Conservation (phyloP, 768 basidiomycete species). For the Kondoa malvinella region DNA sequence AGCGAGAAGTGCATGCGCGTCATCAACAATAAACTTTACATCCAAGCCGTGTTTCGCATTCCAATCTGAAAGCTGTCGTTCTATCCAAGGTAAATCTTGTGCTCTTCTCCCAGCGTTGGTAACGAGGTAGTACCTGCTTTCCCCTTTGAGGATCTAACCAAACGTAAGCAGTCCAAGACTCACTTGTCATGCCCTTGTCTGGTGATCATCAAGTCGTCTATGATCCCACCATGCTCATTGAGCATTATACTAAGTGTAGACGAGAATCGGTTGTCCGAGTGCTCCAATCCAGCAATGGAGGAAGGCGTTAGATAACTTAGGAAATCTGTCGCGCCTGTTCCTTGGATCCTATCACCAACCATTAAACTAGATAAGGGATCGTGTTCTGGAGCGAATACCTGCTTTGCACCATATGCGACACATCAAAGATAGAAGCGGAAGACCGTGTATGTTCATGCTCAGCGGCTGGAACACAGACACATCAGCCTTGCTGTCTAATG, state of each 20-base stretch:
- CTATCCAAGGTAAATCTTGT: slow-evolving; percentile 65
- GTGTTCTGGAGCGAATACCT: slow-evolving; percentile 40
- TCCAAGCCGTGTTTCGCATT: slow-evolving; percentile 40
- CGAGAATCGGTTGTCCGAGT: slow-evolving; percentile 40
- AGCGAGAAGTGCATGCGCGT: slow-evolving; percentile 73
- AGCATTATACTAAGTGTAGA: slow-evolving; percentile 79
- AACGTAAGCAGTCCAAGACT: background rate
- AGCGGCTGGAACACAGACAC: slow-evolving; percentile 41
- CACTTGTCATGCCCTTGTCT: slow-evolving; percentile 28
- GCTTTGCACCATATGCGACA: slow-evolving; percentile 94
- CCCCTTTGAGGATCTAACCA: background rate
- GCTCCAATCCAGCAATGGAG: slow-evolving; percentile 33
- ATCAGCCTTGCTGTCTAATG: slow-evolving; percentile 3
- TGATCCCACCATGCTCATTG: slow-evolving; percentile 78
- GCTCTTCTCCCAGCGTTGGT: slow-evolving; percentile 83
- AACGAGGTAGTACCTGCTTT: slow-evolving; percentile 75
- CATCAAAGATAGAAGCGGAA: slow-evolving; percentile 78
- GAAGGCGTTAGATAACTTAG: slow-evolving; percentile 82
- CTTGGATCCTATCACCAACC: slow-evolving; percentile 49
- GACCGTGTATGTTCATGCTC: slow-evolving; percentile 78
- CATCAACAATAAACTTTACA: slow-evolving; percentile 64
- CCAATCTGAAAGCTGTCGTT: slow-evolving; percentile 54
- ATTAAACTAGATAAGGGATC: background rate
- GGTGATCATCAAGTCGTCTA: slow-evolving; percentile 77
- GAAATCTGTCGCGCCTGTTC: slow-evolving; percentile 58